Conservation (phyloP, 2,329 filamentous ascomycete species). For the Elsinoe australis region DNA sequence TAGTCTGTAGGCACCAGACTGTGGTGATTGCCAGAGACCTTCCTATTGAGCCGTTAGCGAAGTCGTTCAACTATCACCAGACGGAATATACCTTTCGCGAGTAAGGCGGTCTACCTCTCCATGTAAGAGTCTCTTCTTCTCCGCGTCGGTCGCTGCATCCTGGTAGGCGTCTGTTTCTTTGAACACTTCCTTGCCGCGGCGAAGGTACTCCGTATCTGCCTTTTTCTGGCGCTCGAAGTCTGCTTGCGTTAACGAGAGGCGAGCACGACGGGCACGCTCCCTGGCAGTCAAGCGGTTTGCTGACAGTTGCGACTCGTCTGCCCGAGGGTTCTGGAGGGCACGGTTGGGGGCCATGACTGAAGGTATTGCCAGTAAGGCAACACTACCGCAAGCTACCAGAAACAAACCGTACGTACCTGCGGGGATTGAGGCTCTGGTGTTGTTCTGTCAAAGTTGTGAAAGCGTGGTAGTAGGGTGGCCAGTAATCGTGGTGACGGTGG, state of each 20-base stretch:
- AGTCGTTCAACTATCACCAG: background rate
- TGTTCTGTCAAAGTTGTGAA: too few relatives aligned
- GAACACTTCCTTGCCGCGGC: background rate
- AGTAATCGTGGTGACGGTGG: too few relatives aligned
- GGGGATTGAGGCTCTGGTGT: too few relatives aligned
- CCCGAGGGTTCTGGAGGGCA: background rate
- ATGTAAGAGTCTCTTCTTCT: background rate
- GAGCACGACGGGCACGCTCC: background rate
- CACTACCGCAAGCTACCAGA: too few relatives aligned
- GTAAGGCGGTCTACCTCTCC: background rate
- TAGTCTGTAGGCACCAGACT: background rate
- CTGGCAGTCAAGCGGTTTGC: background rate
- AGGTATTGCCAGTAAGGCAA: background rate
- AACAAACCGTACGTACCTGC: too few relatives aligned
- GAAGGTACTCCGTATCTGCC: background rate
- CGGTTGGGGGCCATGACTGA: conserved; percentile 6
- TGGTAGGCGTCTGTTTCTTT: background rate
- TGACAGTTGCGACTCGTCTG: background rate
- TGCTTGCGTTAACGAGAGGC: background rate
- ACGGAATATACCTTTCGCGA: background rate
- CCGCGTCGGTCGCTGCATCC: background rate
- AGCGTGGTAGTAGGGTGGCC: too few relatives aligned
- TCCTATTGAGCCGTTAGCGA: background rate
- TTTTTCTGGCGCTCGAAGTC: conserved; percentile 11
- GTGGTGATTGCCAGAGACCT: background rate